A percentile compares a stretch with the other conserved stretches of the same genome.
Evolutionary conservation across 2,329 filamentous ascomycete species (phyloP).

Genomic region (Coniochaeta sp.): DNA sequence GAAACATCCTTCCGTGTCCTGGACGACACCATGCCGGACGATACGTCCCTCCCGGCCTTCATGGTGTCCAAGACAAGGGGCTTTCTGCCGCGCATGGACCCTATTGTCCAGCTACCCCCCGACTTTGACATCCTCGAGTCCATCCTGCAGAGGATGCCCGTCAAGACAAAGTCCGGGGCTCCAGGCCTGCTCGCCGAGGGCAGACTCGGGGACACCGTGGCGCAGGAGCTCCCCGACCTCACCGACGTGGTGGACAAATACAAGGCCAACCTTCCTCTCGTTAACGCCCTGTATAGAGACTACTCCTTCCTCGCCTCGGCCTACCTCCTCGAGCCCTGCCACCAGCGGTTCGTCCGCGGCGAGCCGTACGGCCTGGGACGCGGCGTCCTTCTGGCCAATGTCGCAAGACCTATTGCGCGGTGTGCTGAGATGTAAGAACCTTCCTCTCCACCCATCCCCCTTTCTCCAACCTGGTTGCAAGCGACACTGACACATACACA

Average conservation of each 20-base stretch:
- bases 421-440: constrained; percentile 75
- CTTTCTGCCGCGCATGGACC: constrained; percentile 64
- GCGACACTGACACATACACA: neutral
- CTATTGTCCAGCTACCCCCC: constrained; percentile 55
- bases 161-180: constrained; percentile 64
- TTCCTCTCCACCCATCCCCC: constrained; percentile 3
- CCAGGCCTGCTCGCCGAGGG: constrained; percentile 72
- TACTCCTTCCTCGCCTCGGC: constrained; percentile 87
- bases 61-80: constrained; percentile 71
- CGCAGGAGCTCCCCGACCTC: constrained; percentile 69
- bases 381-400: constrained; percentile 62
- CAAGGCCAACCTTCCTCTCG: constrained; percentile 63
- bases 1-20: constrained; percentile 50
- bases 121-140: constrained; percentile 69
- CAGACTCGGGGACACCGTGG: constrained; percentile 67
- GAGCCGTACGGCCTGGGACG: constrained; percentile 73
- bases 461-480: neutral
- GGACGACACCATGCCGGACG: constrained; percentile 52
- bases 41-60: constrained; percentile 62
- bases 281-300: constrained; percentile 85
- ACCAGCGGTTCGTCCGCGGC: constrained; percentile 63
- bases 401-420: constrained; percentile 75
- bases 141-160: constrained; percentile 70
- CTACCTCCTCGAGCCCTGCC: constrained; percentile 87
- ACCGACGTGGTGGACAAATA: constrained; percentile 66